Evolutionary conservation across 768 basidiomycete genomes (phyloP).

Genomic region (Rhodotorula sphaerocarpa): DNA sequence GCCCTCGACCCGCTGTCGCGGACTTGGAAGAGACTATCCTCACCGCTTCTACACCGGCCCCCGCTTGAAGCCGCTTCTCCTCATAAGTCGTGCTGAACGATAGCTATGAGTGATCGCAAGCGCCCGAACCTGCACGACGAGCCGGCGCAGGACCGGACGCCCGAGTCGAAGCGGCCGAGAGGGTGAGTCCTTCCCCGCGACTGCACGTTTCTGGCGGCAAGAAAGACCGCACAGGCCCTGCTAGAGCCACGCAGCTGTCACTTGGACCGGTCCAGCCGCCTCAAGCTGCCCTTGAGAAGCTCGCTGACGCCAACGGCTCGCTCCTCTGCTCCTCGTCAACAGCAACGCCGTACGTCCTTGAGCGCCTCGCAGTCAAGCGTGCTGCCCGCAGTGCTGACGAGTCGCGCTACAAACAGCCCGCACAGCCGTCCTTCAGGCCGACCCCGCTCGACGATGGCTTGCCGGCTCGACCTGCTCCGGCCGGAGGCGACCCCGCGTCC

Average conservation of each 20-base stretch:
- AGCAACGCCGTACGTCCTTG: slow-evolving; percentile 22
- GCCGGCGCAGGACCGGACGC: not conserved
- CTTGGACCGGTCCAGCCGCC: too few species aligned
- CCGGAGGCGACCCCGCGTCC: slow-evolving; percentile 44
- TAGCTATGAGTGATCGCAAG: slow-evolving; percentile 19
- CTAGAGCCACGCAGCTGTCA: too few species aligned
- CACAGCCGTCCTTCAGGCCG: slow-evolving; percentile 18
- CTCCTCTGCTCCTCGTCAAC: not conserved
- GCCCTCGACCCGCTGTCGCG: too few species aligned
- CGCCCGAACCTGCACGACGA: slow-evolving; percentile 30
- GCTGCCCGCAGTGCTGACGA: not conserved
- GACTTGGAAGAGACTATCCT: too few species aligned
- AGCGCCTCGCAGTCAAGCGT: not conserved
- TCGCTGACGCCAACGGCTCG: not conserved
- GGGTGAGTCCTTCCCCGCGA: slow-evolving; percentile 16
- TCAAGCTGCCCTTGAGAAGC: not conserved
- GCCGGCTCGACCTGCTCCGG: slow-evolving; percentile 43
- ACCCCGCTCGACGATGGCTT: slow-evolving; percentile 10
- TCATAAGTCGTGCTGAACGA: too few species aligned
- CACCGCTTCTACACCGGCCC: too few species aligned
- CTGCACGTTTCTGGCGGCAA: too few species aligned
- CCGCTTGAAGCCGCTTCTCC: too few species aligned
- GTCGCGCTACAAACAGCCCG: slow-evolving; percentile 19
- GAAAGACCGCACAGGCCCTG: too few species aligned
- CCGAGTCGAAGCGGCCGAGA: slow-evolving; percentile 25